A percentile compares a stretch with the other conserved stretches of the same genome.
These are phyloP conservation scores for Dendrobium nobile DNA, from an alignment of 106 monocot species.

Conservation along the genomic window DNA sequence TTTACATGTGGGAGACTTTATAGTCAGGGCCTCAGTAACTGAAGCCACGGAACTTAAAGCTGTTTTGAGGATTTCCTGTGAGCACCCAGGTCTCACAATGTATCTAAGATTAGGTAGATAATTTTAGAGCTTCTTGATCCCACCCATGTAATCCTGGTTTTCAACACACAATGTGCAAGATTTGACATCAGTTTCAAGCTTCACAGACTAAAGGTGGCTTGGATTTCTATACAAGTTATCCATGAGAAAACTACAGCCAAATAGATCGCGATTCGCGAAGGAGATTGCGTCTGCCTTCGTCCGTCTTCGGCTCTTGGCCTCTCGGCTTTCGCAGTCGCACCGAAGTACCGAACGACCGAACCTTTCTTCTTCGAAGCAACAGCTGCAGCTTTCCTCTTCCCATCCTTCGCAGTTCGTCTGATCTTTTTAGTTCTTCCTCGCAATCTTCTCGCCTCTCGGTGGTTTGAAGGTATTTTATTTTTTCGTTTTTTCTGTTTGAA, in stretches of 20 bases:
- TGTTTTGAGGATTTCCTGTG: slow-evolving; percentile 83
- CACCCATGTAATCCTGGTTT: slow-evolving; percentile 81
- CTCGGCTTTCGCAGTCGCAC: no score
- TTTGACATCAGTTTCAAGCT: slow-evolving; percentile 45
- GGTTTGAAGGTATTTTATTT: no score
- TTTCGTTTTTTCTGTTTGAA: no score
- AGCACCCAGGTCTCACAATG: slow-evolving; percentile 87
- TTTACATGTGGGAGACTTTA: slow-evolving; percentile 21
- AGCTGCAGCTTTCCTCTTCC: no score
- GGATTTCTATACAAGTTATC: slow-evolving; percentile 78
- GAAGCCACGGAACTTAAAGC: slow-evolving; percentile 81
- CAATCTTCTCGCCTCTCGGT: no score
- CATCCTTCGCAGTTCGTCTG: no score
- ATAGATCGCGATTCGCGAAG: no score
- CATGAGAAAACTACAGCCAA: slow-evolving; percentile 51
- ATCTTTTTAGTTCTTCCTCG: no score
- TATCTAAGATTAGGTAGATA: slow-evolving; percentile 69
- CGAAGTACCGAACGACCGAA: no score
- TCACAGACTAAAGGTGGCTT: slow-evolving; percentile 73
- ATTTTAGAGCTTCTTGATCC: slow-evolving; percentile 57
- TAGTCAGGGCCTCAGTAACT: slow-evolving; percentile 60
- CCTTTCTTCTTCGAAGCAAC: no score
- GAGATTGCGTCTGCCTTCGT: no score
- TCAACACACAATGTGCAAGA: slow-evolving; percentile 46
- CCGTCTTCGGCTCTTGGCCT: no score